Evolutionary conservation across 257 asterid species (phyloP).

Genomic region (Fraxinus cuspidata): DNA sequence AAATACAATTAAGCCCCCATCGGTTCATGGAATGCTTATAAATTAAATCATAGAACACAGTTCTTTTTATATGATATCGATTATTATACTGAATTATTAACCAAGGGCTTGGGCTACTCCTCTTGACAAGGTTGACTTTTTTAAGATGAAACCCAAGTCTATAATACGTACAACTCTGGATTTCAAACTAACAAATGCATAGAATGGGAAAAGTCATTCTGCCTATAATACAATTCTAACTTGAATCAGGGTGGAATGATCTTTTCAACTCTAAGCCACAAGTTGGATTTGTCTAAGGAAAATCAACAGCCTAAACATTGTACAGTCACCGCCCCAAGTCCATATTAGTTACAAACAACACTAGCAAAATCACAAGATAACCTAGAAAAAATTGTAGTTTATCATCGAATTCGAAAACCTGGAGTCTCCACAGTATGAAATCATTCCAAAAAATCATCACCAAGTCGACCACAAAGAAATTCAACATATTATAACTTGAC

Average conservation of each 20-base stretch:
- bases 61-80: background rate
- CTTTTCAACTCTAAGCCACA: background rate
- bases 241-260: background rate
- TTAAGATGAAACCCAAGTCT: background rate
- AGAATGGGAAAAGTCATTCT: background rate
- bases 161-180: background rate
- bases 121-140: too few relatives aligned
- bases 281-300: background rate
- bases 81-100: background rate
- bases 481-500: background rate
- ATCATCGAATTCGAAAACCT: background rate
- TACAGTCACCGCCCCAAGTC: background rate
- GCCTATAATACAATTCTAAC: background rate
- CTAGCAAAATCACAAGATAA: background rate
- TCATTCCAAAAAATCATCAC: background rate
- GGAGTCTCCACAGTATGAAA: background rate
- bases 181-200: background rate
- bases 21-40: background rate
- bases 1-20: background rate
- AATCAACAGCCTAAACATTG: background rate
- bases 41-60: background rate
- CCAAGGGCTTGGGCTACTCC: too few relatives aligned
- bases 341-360: background rate
- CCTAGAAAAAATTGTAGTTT: background rate
- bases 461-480: background rate